phyloP scores from a whole-genome alignment of 106 monocot species.

The Phalaenopsis aphrodite region DNA sequence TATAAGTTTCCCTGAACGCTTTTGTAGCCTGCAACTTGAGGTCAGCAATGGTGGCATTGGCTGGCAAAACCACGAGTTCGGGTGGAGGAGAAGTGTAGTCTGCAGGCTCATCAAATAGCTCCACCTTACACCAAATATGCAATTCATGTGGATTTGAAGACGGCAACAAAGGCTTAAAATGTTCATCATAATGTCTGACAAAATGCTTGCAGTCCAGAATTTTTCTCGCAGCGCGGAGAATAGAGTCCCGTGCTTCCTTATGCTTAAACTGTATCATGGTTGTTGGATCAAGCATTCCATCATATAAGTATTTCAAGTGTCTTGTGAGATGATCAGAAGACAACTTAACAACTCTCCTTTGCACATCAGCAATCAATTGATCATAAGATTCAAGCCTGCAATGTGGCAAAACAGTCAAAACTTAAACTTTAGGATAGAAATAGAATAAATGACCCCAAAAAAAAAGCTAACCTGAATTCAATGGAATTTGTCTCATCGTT shows the following conservation, averaged over 20 bases:
- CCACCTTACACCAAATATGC: conserved; percentile 39
- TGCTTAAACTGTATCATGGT: conserved; percentile 57
- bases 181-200: conserved; percentile 43
- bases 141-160: conserved; percentile 10
- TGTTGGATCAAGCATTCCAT: conserved; percentile 41
- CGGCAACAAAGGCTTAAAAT: neutral
- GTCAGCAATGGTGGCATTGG: conserved; percentile 40
- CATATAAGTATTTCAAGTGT: conserved; percentile 61
- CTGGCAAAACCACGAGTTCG: conserved; percentile 48
- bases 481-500: conserved; percentile 38
- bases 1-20: conserved; percentile 65
- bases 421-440: neutral
- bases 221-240: conserved; percentile 21
- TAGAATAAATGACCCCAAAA: neutral
- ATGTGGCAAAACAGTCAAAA: neutral
- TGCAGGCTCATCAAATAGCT: conserved; percentile 34
- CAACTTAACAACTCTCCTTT: conserved; percentile 5
- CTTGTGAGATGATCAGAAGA: conserved; percentile 27
- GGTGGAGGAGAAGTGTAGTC: conserved; percentile 36
- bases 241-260: neutral
- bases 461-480: conserved; percentile 70
- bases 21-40: conserved; percentile 47
- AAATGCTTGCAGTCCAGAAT: conserved; percentile 88
- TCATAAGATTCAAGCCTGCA: conserved; percentile 39
- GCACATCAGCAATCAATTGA: too few species aligned